These are phyloP conservation scores for Phytophthora sansomeana DNA, from an alignment of 352 stramenopile species.

Conservation along the genomic window DNA sequence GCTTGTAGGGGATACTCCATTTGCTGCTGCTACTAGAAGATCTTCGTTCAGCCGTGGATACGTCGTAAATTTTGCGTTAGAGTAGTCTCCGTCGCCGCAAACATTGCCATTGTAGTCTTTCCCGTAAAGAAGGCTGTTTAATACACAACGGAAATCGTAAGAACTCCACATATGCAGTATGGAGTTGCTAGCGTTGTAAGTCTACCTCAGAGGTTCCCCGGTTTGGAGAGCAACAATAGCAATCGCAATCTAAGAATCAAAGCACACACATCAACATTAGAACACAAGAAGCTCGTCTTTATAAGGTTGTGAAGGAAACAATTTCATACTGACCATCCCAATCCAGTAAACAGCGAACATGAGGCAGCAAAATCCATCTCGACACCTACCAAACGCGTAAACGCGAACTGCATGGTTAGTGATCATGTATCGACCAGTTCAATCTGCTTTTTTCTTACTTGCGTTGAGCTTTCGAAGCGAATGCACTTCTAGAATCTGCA, in stretches of 20 bases:
- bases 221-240: constrained; percentile 68
- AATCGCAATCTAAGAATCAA: constrained; percentile 49
- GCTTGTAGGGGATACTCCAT: constrained; percentile 48
- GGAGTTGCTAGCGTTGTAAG: neutral
- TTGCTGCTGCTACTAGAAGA: constrained; percentile 56
- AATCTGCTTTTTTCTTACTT: constrained; percentile 31
- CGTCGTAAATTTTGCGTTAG: constrained; percentile 55
- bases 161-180: neutral
- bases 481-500: constrained; percentile 17
- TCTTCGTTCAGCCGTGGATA: constrained; percentile 88
- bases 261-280: neutral
- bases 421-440: neutral
- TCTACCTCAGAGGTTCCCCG: constrained; percentile 65
- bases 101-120: constrained; percentile 84
- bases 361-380: constrained; percentile 81
- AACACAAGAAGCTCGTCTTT: neutral
- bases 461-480: constrained; percentile 35
- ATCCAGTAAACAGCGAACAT: constrained; percentile 90
- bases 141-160: constrained; percentile 4
- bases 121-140: constrained; percentile 72
- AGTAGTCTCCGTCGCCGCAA: constrained; percentile 67
- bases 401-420: neutral
- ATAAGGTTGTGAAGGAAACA: neutral
- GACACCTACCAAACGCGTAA: constrained; percentile 50
- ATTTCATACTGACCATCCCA: constrained; percentile 58